phyloP scores from a whole-genome alignment of 1,284 basidiomycete species.

The Bondarzewia mesenterica region DNA sequence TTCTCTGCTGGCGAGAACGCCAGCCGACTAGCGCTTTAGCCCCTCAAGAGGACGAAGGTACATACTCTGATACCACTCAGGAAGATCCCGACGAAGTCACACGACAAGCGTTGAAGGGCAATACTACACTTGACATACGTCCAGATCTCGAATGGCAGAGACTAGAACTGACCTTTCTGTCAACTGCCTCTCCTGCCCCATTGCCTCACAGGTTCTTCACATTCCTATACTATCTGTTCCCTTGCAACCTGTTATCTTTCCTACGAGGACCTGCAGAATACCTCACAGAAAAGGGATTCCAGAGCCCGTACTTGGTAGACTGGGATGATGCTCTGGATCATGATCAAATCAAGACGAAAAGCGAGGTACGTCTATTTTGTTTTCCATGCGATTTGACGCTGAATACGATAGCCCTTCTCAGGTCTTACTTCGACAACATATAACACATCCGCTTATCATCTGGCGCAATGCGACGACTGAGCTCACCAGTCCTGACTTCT shows the following conservation, averaged over 20 bases:
- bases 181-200: constrained; percentile 41
- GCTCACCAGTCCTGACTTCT: constrained; percentile 54
- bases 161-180: constrained; percentile 48
- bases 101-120: constrained; percentile 22
- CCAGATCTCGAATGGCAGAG: constrained; percentile 54
- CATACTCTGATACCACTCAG: constrained; percentile 14
- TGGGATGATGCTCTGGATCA: constrained; percentile 69
- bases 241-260: constrained; percentile 75
- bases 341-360: constrained; percentile 59
- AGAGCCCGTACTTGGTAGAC: constrained; percentile 48
- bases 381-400: neutral
- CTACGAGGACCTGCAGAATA: constrained; percentile 60
- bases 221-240: constrained; percentile 81
- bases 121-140: constrained; percentile 23
- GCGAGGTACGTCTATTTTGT: constrained; percentile 38
- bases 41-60: constrained; percentile 15
- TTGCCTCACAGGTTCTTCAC: constrained; percentile 63
- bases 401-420: constrained; percentile 22
- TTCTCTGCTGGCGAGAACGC: constrained; percentile 63
- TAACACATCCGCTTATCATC: constrained; percentile 68
- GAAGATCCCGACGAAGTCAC: constrained; percentile 24
- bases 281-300: constrained; percentile 38
- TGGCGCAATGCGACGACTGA: constrained; percentile 58
- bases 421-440: constrained; percentile 64
- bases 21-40: constrained; percentile 14